phyloP scores from a whole-genome alignment of 257 asterid genomes.

The Rhazya stricta region DNA sequence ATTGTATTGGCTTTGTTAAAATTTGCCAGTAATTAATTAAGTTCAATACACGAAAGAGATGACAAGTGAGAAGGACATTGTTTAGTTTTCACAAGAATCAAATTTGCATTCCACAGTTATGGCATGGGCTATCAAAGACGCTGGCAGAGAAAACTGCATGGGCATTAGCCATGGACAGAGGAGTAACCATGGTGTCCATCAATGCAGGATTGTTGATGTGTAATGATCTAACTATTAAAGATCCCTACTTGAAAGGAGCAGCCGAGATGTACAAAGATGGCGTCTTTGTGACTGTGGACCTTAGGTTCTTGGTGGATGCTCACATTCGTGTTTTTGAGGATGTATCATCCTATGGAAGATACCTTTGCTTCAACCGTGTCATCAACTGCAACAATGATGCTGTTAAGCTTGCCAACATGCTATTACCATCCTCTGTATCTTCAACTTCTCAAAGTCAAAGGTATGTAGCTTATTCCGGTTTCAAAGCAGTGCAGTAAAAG shows the following conservation, averaged over 20 bases:
- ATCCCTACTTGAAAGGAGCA: slow-evolving; percentile 77
- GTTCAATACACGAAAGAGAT: neutral
- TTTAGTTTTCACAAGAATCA: neutral
- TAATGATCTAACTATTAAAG: slow-evolving; percentile 53
- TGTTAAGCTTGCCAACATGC: slow-evolving; percentile 41
- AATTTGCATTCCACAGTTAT: slow-evolving; percentile 34
- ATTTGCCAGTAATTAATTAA: too few relatives aligned
- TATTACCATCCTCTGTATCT: slow-evolving; percentile 38
- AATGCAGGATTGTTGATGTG: slow-evolving; percentile 65
- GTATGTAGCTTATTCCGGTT: neutral
- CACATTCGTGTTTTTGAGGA: slow-evolving; percentile 85
- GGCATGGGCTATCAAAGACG: slow-evolving; percentile 85
- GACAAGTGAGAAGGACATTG: neutral
- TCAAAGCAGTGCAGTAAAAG: neutral
- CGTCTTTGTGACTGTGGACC: slow-evolving; percentile 70
- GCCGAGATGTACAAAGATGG: slow-evolving; percentile 79
- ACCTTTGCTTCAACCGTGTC: slow-evolving; percentile 64
- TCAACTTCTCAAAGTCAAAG: slow-evolving; percentile 10
- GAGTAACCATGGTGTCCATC: slow-evolving; percentile 71
- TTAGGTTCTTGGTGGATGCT: slow-evolving; percentile 61
- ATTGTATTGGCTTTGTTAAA: neutral
- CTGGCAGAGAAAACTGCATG: slow-evolving; percentile 82
- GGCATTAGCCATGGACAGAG: slow-evolving; percentile 94
- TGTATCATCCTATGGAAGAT: slow-evolving; percentile 62
- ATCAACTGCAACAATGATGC: slow-evolving; percentile 52